A percentile compares a stretch with the other conserved stretches of the same genome.
phyloP scores from a whole-genome alignment of 2,329 filamentous ascomycete species.

The Metarhizium anisopliae region DNA sequence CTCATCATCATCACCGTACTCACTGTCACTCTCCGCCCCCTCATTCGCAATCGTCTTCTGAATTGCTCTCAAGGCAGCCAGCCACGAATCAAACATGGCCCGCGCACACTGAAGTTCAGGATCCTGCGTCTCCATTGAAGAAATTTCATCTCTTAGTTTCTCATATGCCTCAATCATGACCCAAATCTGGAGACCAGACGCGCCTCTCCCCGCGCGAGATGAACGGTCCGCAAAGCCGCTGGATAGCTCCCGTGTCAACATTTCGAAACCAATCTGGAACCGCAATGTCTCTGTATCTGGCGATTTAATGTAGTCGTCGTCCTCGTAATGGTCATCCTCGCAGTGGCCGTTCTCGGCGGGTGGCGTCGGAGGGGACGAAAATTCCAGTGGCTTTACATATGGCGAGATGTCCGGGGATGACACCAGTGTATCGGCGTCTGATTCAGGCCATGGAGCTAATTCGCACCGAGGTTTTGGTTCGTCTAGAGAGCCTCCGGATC shows the following conservation, averaged over 20 bases:
- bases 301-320: conserved; percentile 5
- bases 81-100: conserved; percentile 41
- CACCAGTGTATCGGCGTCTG: conserved; percentile 37
- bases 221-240: conserved; percentile 26
- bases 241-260: conserved; percentile 41
- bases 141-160: conserved; percentile 37
- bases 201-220: conserved; percentile 18
- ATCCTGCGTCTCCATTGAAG: conserved; percentile 22
- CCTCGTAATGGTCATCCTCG: conserved; percentile 6
- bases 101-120: conserved; percentile 21
- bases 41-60: conserved; percentile 25
- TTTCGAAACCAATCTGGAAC: conserved; percentile 41
- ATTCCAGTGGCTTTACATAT: conserved; percentile 38
- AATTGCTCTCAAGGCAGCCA: conserved; percentile 37
- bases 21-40: conserved; percentile 16
- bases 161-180: conserved; percentile 53
- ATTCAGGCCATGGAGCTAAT: conserved; percentile 23
- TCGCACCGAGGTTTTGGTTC: neutral
- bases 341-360: conserved; percentile 10
- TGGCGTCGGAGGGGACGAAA: conserved; percentile 29
- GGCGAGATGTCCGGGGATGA: conserved; percentile 37
- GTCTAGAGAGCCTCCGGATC: conserved; percentile 1
- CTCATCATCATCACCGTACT: conserved; percentile 16
- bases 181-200: conserved; percentile 41
- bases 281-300: conserved; percentile 26